Conservation (phyloP, 345 rosid species). For the Dipteronia sinensis region DNA sequence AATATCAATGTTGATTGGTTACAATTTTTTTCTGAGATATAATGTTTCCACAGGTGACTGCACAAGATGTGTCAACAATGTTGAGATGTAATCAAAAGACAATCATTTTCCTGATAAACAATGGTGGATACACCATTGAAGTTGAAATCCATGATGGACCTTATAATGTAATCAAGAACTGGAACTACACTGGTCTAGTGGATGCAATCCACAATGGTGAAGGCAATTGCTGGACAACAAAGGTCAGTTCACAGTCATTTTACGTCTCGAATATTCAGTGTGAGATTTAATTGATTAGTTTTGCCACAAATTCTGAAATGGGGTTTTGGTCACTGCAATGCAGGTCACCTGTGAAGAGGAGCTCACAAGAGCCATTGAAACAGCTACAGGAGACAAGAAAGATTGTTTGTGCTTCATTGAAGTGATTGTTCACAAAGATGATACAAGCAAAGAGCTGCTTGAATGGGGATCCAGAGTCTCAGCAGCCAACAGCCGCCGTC, state of each 20-base stretch:
- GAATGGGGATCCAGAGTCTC: constrained; percentile 62
- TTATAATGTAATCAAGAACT: constrained; percentile 39
- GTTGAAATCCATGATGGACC: constrained; percentile 44
- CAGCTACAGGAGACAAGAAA: constrained; percentile 36
- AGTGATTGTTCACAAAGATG: constrained; percentile 57
- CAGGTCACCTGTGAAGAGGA: constrained; percentile 45
- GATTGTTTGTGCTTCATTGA: constrained; percentile 59
- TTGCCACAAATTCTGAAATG: not conserved
- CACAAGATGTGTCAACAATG: constrained; percentile 48
- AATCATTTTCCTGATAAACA: constrained; percentile 39
- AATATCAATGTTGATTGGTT: not conserved
- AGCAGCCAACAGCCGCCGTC: constrained; percentile 55
- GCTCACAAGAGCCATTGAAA: constrained; percentile 42
- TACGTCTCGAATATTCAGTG: not conserved
- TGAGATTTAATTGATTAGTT: not conserved
- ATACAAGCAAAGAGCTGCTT: constrained; percentile 54
- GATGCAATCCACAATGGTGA: constrained; percentile 40
- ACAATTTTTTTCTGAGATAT: not conserved
- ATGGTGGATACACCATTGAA: constrained; percentile 44
- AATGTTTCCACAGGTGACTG: constrained; percentile 29
- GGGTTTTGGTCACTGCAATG: too few species aligned
- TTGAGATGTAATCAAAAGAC: constrained; percentile 34
- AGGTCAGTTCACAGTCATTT: constrained; percentile 19
- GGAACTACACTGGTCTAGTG: constrained; percentile 37
- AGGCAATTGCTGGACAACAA: constrained; percentile 46